phyloP scores from a whole-genome alignment of 805 yeast species.

The Cephaloascus albidus region DNA sequence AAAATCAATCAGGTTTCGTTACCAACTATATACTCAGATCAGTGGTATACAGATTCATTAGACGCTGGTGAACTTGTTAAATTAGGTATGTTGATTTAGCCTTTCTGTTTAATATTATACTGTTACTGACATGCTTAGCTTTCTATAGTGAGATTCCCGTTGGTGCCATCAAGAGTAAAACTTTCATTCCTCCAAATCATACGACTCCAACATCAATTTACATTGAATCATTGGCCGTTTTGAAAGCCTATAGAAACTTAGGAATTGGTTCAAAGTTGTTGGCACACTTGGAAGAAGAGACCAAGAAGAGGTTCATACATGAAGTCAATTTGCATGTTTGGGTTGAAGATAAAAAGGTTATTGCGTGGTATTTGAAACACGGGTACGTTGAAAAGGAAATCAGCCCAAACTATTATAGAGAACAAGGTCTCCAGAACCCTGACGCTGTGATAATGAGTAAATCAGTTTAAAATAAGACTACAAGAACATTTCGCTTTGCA shows the following conservation, averaged over 20 bases:
- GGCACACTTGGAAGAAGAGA: slow-evolving; percentile 44
- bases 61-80: slow-evolving; percentile 42
- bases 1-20: slow-evolving; percentile 43
- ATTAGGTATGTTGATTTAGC: slow-evolving; percentile 19
- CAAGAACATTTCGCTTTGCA: background rate
- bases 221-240: slow-evolving; percentile 59
- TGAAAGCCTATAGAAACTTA: slow-evolving; percentile 49
- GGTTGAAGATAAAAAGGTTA: slow-evolving; percentile 26
- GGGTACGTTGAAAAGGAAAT: slow-evolving; percentile 35
- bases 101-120: background rate
- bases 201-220: slow-evolving; percentile 45
- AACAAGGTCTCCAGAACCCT: slow-evolving; percentile 33
- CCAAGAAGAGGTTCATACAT: slow-evolving; percentile 44
- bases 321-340: slow-evolving; percentile 47
- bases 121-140: slow-evolving; percentile 17
- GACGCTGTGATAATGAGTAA: slow-evolving; percentile 34
- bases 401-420: slow-evolving; percentile 36
- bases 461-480: slow-evolving; percentile 15
- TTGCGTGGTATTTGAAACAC: slow-evolving; percentile 40
- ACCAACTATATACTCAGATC: slow-evolving; percentile 41
- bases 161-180: slow-evolving; percentile 59
- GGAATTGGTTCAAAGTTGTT: slow-evolving; percentile 58
- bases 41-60: slow-evolving; percentile 41
- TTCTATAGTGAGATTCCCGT: slow-evolving; percentile 74
- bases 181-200: slow-evolving; percentile 33